These are phyloP conservation scores for Lophiostoma macrostomum DNA, from an alignment of 495 filamentous ascomycete species.

Conservation along the genomic window DNA sequence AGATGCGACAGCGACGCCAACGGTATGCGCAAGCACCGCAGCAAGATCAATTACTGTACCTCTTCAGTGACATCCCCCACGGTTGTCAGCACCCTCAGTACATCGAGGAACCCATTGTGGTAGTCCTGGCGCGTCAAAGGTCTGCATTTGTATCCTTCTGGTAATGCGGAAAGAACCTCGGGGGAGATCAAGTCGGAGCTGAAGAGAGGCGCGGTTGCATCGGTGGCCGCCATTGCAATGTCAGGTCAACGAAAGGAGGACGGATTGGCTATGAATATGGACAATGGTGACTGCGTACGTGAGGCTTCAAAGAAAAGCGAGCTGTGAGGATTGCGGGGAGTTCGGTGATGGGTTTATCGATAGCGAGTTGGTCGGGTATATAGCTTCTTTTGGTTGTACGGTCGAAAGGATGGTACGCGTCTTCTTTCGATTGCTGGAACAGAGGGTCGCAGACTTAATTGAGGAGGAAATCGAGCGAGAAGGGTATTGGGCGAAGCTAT, in stretches of 20 bases:
- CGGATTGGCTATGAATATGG: neutral
- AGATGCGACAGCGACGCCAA: neutral
- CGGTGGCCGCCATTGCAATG: slow-evolving; percentile 8
- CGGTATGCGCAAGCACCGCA: neutral
- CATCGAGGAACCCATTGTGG: slow-evolving; percentile 76
- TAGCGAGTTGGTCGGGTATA: slow-evolving; percentile 2
- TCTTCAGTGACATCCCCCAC: slow-evolving; percentile 82
- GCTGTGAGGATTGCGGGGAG: neutral
- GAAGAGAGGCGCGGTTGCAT: slow-evolving; percentile 60
- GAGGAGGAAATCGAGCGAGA: neutral
- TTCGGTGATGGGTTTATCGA: neutral
- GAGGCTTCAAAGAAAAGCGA: neutral
- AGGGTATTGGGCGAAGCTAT: neutral
- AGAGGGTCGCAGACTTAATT: neutral
- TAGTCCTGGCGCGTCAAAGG: slow-evolving; percentile 78
- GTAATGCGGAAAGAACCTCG: slow-evolving; percentile 64
- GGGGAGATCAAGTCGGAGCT: slow-evolving; percentile 72
- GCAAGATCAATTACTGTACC: slow-evolving; percentile 9
- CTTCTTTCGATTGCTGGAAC: neutral
- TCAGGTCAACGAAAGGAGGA: neutral
- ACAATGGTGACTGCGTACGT: neutral
- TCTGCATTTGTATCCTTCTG: slow-evolving; percentile 77
- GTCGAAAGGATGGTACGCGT: neutral
- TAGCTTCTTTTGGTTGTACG: neutral
- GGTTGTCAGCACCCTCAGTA: slow-evolving; percentile 83